Percentiles rank a stretch among this genome's conserved stretches.
These are phyloP conservation scores for Amanita brunnescens DNA, from an alignment of 768 basidiomycete species.

Conservation along the genomic window DNA sequence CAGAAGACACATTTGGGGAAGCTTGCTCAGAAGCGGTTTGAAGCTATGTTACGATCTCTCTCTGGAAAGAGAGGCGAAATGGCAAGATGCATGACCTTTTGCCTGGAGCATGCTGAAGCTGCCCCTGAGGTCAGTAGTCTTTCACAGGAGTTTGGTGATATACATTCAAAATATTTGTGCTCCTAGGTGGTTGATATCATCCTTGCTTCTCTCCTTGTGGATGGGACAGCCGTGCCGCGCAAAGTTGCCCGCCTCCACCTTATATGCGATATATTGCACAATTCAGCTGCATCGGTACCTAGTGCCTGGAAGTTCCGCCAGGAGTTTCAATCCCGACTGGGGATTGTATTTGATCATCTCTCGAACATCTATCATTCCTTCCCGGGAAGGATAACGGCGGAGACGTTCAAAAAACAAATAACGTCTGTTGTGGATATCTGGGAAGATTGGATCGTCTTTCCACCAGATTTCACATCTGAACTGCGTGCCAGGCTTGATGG, in stretches of 20 bases:
- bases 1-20: constrained; percentile 73
- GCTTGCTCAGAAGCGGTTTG: constrained; percentile 76
- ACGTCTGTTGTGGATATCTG: constrained; percentile 86
- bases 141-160: neutral
- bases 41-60: constrained; percentile 82
- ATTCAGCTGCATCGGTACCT: constrained; percentile 87
- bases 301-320: constrained; percentile 98
- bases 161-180: neutral
- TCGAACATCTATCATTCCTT: constrained; percentile 93
- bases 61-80: constrained; percentile 85
- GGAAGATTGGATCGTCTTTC: constrained; percentile 98
- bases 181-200: constrained; percentile 86
- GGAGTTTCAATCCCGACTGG: constrained; percentile 85
- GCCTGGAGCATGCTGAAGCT: constrained; percentile 92
- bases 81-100: constrained; percentile 95
- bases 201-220: constrained; percentile 78
- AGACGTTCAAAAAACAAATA: constrained; percentile 92
- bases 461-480: constrained; percentile 74
- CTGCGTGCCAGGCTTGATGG: constrained; percentile 74
- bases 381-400: constrained; percentile 92
- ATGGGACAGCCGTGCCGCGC: constrained; percentile 92
- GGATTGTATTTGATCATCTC: constrained; percentile 94
- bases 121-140: constrained; percentile 68
- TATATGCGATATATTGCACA: constrained; percentile 96
- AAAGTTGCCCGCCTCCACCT: constrained; percentile 93